These are phyloP conservation scores for Purshia tridentata DNA, from an alignment of 306 rosid genomes.

Conservation along the genomic window DNA sequence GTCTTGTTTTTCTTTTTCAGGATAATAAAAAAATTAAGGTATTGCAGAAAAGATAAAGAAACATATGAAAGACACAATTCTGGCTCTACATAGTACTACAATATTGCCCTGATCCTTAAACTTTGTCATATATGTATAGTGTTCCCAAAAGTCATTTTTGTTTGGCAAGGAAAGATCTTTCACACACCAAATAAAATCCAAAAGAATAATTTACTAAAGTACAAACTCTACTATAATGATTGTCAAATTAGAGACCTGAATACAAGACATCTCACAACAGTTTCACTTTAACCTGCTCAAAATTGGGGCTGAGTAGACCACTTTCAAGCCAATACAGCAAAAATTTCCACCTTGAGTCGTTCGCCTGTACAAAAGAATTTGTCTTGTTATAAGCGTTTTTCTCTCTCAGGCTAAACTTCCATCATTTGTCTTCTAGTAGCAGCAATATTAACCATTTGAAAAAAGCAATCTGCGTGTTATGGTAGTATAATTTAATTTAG, in stretches of 20 bases:
- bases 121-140: too few relatives aligned
- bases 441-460: not conserved
- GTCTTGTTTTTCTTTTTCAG: too few relatives aligned
- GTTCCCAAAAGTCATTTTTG: too few relatives aligned
- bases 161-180: too few relatives aligned
- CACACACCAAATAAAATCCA: not conserved
- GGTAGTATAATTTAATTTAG: not conserved
- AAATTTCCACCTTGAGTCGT: not conserved
- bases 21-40: too few relatives aligned
- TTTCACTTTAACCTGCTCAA: not conserved
- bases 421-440: not conserved
- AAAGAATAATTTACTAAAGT: not conserved
- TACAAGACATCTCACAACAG: not conserved
- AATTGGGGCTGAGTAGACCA: not conserved
- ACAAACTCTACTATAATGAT: not conserved
- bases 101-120: too few relatives aligned
- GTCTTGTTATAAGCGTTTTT: not conserved
- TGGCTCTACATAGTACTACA: too few relatives aligned
- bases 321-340: not conserved
- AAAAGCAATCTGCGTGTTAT: not conserved
- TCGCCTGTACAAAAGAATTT: not conserved
- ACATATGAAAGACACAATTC: too few relatives aligned
- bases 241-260: too few relatives aligned
- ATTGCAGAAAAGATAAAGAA: too few relatives aligned
- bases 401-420: not conserved